Evolutionary conservation across 495 filamentous ascomycete species (phyloP), one percentile per base, ranked within the genome.

Genomic region (Tuber magnatum): DNA sequence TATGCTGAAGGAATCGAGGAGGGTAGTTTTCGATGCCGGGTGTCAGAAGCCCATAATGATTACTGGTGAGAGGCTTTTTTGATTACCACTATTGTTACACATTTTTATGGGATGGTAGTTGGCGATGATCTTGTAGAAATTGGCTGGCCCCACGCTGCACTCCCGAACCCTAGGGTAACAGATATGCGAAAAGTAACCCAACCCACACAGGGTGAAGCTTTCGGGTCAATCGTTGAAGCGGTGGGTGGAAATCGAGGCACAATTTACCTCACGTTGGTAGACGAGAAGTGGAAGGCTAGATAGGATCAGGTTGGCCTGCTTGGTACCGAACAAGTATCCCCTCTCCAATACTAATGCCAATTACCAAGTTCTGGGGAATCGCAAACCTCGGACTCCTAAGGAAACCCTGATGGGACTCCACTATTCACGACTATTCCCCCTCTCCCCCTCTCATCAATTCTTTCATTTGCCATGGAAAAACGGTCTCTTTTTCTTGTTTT

Each of bases 21-120:
- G 28, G 38, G 22, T 18, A 1, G 46, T 24, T 48, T 76, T 70
- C 48, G 69, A 76, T 40, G 70, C 69, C 6, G 51, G 51, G 12
- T 16, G n/a, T 32, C n/a, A 10, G n/a, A 76, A 76, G 51, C 51
- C 41, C 14, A 73, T 76, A 22, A 73, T 42, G 41, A 73, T 73
- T 69, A 76, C 71, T 40, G 71, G 71, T 73, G 22, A 73, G 70
- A 10, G 24, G 44, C 1, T 4, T 32, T 32, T 56, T 56, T 40
- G 39, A 40, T 40, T n/a, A n/a, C 48, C 48, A 24, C 5, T 22
- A 35, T 73, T 73, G 24, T 40, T 73, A 24, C 24, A 6, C 18
- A 18, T 18, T 1, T 6, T 48, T n/a, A n/a, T n/a, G n/a, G n/a
- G n/a, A 72, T 44, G 56, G 71, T 51, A 24, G 38, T 72, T 18